Conservation (phyloP, 345 rosid genomes). For the Brassica napus region Da-Ae NC_063439.1:20301001-20301500, state of each 20-base stretch:
- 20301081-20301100: constrained; percentile 37
- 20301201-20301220: constrained; percentile 11
- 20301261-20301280: constrained; percentile 8
- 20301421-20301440: background rate
- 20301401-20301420: background rate
- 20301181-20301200: background rate
- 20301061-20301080: constrained; percentile 34
- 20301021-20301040: constrained; percentile 55
- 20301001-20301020: constrained; percentile 55
- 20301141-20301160: constrained; percentile 23
- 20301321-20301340: background rate
- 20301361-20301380: background rate
- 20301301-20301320: background rate
- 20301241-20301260: constrained; percentile 8
- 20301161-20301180: background rate
- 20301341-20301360: background rate
- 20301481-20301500: background rate
- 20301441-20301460: background rate
- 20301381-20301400: too few species aligned
- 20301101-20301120: constrained; percentile 39
- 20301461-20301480: background rate
- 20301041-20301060: constrained; percentile 44
- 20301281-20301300: background rate
- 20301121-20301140: constrained; percentile 40
- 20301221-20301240: constrained; percentile 10